Base-by-base conservation (phyloP, 805 yeast genomes). In the Cyberlindnera mrakii region DNA sequence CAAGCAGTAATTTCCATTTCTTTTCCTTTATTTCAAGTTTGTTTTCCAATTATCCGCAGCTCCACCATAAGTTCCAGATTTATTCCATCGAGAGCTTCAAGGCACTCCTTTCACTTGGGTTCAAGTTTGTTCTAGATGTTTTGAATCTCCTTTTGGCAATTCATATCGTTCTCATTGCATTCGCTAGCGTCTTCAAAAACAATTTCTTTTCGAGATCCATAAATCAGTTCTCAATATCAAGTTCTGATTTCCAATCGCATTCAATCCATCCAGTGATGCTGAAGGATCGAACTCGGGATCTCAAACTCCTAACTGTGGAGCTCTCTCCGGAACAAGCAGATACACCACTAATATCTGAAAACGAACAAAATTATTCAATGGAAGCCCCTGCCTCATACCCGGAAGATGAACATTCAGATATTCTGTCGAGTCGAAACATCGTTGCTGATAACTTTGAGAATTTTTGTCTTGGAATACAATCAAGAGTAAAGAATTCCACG, bases 391-490 rank as follows among this genome's bases (percentile, higher is more conserved):
- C 55, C 7, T 44, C 55, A 3, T 53, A 44, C 41, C 47, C 50
- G 11, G 48, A 50, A 11, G 15, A 33, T 0, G 27, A 36, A 4
- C 5, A 18, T 9, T 16, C 29, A 15, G 45, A 44, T 20, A 39
- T 46, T 9, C 47, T 53, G 1, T 51, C 55, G 4, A 41, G 54
- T 5, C 48, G 49, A n/a, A 47, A 52, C 30, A 50, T 58, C 9
- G 60, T 58, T 5, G 40, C 53, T 15, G 59, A 54, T 16, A 58
- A 58, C 37, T 58, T 58, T 35, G 53, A 55, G 31, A 47, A 46
- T 13, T 57, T 55, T 27, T 51, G 48, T 35, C 8, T 20, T 6
- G n/a, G 18, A 17, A 19, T 37, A 9, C 37, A 51, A 11, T 43
- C 53, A 1, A 53, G 51, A 15, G 35, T 47, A 9, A 56, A 47